These are phyloP conservation scores for Trametes cinnabarina DNA, from an alignment of 768 basidiomycete genomes.

Conservation along the genomic window DNA sequence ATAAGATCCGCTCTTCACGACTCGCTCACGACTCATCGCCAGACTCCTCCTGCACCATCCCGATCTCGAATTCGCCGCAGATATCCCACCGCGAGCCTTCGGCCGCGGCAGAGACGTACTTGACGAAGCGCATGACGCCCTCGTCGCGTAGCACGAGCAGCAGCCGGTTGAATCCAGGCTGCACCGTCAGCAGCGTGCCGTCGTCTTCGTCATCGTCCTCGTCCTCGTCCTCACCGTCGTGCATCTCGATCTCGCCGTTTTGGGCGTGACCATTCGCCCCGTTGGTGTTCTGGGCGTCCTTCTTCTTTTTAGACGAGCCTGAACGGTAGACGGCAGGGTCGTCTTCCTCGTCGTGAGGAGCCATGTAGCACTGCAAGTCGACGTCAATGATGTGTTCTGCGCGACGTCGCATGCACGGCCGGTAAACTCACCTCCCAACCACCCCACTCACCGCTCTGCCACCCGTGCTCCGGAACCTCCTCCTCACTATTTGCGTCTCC, in stretches of 20 bases:
- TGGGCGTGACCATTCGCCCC: conserved; percentile 21
- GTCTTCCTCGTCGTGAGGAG: conserved; percentile 90
- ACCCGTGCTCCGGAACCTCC: conserved; percentile 40
- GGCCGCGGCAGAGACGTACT: conserved; percentile 89
- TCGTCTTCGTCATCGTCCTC: conserved; percentile 64
- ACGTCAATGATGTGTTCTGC: background rate
- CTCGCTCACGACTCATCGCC: conserved; percentile 37
- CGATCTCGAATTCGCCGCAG: conserved; percentile 89
- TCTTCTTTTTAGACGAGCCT: conserved; percentile 25
- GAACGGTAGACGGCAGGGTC: conserved; percentile 93
- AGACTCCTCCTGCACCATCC: conserved; percentile 66
- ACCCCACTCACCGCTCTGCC: conserved; percentile 79
- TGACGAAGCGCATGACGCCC: conserved; percentile 91
- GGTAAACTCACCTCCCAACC: conserved; percentile 80
- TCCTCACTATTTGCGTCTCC: conserved; percentile 25
- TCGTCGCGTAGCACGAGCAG: conserved; percentile 90
- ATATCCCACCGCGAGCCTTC: conserved; percentile 93
- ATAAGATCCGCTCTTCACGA: background rate
- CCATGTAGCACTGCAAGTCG: conserved; percentile 78
- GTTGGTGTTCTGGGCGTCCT: conserved; percentile 18
- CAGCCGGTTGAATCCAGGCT: conserved; percentile 87
- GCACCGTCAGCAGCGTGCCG: conserved; percentile 79
- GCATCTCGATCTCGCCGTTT: conserved; percentile 12
- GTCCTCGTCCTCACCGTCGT: conserved; percentile 34
- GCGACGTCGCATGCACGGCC: conserved; percentile 3